Percentiles rank a stretch among this genome's conserved stretches.
Evolutionary conservation across 148 eudicot species (phyloP).

Genomic region (Camellia japonica): DNA sequence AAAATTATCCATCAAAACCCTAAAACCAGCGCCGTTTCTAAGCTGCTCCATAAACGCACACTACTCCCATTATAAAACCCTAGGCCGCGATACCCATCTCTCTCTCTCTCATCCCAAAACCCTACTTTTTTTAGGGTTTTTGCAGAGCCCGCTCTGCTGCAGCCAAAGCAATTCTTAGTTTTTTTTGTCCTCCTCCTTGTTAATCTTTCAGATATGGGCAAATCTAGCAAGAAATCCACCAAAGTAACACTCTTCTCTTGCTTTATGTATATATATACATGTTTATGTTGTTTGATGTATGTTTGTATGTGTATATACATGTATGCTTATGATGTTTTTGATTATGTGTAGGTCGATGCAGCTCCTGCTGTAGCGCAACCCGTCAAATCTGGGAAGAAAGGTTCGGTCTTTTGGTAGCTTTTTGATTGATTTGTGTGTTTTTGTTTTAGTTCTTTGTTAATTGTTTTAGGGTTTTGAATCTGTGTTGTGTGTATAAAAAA

Average conservation of each 20-base stretch:
- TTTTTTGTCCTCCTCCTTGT: not conserved
- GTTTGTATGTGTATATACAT: not conserved
- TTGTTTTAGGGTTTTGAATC: slow-evolving; percentile 1
- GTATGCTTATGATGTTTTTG: not conserved
- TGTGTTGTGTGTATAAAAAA: not conserved
- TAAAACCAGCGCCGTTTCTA: slow-evolving; percentile 14
- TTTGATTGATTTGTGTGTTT: not conserved
- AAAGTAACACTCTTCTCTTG: slow-evolving; percentile 26
- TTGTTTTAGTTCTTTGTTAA: not conserved
- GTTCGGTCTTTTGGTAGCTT: slow-evolving; percentile 16
- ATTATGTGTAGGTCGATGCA: slow-evolving; percentile 43
- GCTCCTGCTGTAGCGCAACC: slow-evolving; percentile 36
- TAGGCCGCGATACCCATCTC: not conserved
- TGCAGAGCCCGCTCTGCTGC: not conserved
- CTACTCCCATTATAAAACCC: not conserved
- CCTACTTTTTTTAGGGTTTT: slow-evolving; percentile 18
- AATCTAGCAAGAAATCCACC: slow-evolving; percentile 46
- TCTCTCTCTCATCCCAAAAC: slow-evolving; percentile 6
- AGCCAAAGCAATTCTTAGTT: not conserved
- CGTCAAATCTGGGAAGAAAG: slow-evolving; percentile 54
- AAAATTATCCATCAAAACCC: slow-evolving; percentile 14
- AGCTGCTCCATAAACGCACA: too few species aligned
- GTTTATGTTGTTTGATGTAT: not conserved
- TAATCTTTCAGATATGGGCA: slow-evolving; percentile 30
- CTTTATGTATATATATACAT: not conserved